Percentiles rank a stretch among this genome's conserved stretches.
phyloP scores from a whole-genome alignment of 2,329 filamentous ascomycete genomes.

The Berkeleyomyces rouxiae region DNA sequence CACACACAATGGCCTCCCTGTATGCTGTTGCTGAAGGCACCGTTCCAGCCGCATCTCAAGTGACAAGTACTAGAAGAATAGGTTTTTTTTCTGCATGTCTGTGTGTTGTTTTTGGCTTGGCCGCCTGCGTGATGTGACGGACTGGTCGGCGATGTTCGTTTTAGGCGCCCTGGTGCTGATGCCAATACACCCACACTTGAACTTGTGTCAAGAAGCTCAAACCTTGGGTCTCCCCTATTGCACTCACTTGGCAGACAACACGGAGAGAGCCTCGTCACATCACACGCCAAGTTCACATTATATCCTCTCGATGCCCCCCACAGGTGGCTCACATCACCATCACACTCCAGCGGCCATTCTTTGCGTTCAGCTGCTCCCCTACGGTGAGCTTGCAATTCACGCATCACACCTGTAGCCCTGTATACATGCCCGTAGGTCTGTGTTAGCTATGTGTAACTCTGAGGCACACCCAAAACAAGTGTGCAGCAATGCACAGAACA shows the following conservation, averaged over 20 bases:
- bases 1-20: background rate
- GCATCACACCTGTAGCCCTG: background rate
- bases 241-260: background rate
- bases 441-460: no score
- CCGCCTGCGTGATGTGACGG: background rate
- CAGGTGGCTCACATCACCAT: no score
- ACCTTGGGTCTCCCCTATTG: background rate
- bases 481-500: no score
- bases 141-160: background rate
- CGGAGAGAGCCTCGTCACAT: background rate
- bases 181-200: background rate
- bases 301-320: background rate
- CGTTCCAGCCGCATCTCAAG: background rate
- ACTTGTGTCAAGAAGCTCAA: no score
- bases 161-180: background rate
- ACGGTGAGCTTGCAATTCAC: background rate
- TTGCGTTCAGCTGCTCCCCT: background rate
- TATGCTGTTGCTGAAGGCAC: background rate
- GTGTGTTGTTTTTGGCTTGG: background rate
- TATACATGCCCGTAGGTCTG: background rate
- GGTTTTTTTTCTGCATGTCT: background rate
- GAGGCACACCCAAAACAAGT: no score
- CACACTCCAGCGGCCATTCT: background rate
- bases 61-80: background rate
- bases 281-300: background rate